Percentiles rank a stretch among this genome's conserved stretches.
Conservation (phyloP, 306 rosid genomes). For the Medicago lupulina region DNA sequence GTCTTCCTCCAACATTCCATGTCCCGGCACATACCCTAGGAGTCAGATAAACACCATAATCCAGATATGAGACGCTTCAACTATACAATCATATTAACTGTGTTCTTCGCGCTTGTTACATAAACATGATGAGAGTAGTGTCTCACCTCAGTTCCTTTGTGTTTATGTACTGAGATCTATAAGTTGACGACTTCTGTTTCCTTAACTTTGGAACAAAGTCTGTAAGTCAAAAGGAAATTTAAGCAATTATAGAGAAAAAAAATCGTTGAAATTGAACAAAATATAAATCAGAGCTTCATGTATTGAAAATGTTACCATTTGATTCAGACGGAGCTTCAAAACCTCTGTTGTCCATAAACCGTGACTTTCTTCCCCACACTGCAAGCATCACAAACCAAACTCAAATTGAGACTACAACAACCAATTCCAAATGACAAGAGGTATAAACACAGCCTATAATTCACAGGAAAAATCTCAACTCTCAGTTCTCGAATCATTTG, state of each 20-base stretch:
- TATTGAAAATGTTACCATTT: constrained; percentile 40
- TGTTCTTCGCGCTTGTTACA: constrained; percentile 31
- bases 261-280: constrained; percentile 25
- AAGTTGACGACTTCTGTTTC: constrained; percentile 91
- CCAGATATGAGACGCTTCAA: constrained; percentile 38
- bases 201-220: constrained; percentile 71
- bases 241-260: constrained; percentile 17
- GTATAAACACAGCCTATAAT: constrained; percentile 6
- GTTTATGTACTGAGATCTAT: constrained; percentile 88
- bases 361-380: constrained; percentile 47
- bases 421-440: constrained; percentile 31
- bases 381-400: constrained; percentile 38
- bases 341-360: constrained; percentile 38
- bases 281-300: constrained; percentile 14
- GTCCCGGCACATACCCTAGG: constrained; percentile 83
- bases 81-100: constrained; percentile 36
- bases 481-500: constrained; percentile 24
- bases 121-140: constrained; percentile 28
- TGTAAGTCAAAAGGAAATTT: constrained; percentile 45
- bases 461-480: constrained; percentile 17
- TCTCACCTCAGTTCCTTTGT: constrained; percentile 79
- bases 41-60: constrained; percentile 45
- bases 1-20: constrained; percentile 94
- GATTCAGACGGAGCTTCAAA: constrained; percentile 40
- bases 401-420: constrained; percentile 34